These are phyloP conservation scores for Glycine latifolia DNA, from an alignment of 306 rosid genomes.

Conservation along the genomic window DNA sequence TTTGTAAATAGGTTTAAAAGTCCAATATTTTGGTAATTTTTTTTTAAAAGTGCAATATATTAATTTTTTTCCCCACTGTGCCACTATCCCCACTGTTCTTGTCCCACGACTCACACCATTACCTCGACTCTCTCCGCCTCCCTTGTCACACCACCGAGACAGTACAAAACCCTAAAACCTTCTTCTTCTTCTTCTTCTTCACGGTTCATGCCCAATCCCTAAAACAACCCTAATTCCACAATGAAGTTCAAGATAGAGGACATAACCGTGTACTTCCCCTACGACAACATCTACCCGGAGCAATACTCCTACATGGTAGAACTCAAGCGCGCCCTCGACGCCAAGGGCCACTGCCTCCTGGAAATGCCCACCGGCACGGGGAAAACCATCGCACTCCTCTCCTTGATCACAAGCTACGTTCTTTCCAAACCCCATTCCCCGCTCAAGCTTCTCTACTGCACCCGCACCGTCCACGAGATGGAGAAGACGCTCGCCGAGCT, in stretches of 20 bases:
- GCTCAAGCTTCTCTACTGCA: constrained; percentile 87
- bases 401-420: constrained; percentile 82
- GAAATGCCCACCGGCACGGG: constrained; percentile 99
- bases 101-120: too few relatives aligned
- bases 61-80: too few relatives aligned
- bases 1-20: too few relatives aligned
- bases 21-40: too few relatives aligned
- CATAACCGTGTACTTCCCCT: constrained; percentile 84
- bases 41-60: too few relatives aligned
- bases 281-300: constrained; percentile 92
- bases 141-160: too few relatives aligned
- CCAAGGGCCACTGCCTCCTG: constrained; percentile 85
- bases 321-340: constrained; percentile 88
- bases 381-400: constrained; percentile 85
- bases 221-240: neutral
- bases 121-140: too few relatives aligned
- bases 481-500: constrained; percentile 95
- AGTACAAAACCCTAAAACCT: too few relatives aligned
- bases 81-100: too few relatives aligned
- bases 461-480: constrained; percentile 98
- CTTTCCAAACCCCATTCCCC: constrained; percentile 80
- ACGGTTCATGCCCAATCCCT: neutral
- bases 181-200: neutral
- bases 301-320: constrained; percentile 90
- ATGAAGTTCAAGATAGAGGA: constrained; percentile 91